Conservation (phyloP, 2,329 filamentous ascomycete species). For the Chaetomium globosum region DNA sequence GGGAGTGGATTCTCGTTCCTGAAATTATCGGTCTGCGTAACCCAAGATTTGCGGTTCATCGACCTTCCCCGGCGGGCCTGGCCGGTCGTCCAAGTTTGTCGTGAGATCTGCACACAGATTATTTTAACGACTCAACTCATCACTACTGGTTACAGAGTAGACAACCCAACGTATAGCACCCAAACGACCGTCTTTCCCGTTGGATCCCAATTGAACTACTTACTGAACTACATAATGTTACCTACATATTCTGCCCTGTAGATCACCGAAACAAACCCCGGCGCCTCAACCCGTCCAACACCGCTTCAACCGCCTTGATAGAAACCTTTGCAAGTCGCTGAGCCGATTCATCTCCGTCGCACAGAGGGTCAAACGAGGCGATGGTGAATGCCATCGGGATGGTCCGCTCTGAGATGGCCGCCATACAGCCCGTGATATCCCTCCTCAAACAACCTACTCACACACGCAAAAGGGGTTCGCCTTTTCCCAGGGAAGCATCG, state of each 20-base stretch:
- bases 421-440: slow-evolving; percentile 25
- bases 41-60: background rate
- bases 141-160: no score
- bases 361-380: slow-evolving; percentile 29
- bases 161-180: no score
- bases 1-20: no score
- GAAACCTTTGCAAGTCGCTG: slow-evolving; percentile 7
- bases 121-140: no score
- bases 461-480: slow-evolving; percentile 26
- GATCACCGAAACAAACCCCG: background rate
- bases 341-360: slow-evolving; percentile 22
- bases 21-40: background rate
- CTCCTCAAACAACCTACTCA: slow-evolving; percentile 18
- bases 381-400: slow-evolving; percentile 25
- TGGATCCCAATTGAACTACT: background rate
- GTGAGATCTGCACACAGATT: no score
- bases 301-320: background rate
- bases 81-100: no score
- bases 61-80: no score
- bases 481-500: slow-evolving; percentile 23
- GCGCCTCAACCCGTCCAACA: slow-evolving; percentile 4
- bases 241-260: background rate
- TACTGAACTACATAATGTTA: background rate
- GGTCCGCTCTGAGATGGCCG: slow-evolving; percentile 14
- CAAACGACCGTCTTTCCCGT: no score